Conservation (phyloP, 495 filamentous ascomycete genomes). For the Mytilinidion resinicola region DNA sequence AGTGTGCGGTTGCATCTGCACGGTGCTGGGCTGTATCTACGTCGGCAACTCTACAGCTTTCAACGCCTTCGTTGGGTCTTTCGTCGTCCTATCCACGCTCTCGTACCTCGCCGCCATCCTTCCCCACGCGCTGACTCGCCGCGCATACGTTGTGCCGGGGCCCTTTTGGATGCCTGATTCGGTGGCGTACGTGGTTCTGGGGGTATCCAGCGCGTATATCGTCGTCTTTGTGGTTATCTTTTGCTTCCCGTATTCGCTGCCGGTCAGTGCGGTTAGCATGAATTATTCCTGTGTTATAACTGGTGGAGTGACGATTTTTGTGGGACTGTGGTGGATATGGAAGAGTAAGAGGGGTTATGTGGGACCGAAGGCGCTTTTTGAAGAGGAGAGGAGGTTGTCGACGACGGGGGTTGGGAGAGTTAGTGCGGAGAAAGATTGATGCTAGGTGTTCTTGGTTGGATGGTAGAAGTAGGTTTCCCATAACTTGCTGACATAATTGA, state of each 20-base stretch:
- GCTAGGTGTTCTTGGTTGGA: no score
- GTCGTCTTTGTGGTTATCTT: conserved; percentile 64
- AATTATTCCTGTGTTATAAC: conserved; percentile 30
- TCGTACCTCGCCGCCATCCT: conserved; percentile 73
- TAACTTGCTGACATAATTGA: no score
- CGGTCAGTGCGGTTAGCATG: conserved; percentile 30
- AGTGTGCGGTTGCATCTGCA: conserved; percentile 54
- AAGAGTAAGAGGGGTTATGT: conserved; percentile 27
- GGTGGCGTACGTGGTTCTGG: conserved; percentile 56
- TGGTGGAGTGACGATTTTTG: conserved; percentile 28
- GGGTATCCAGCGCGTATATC: conserved; percentile 57
- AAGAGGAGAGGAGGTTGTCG: not conserved
- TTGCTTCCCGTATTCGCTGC: conserved; percentile 52
- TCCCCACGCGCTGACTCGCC: conserved; percentile 60
- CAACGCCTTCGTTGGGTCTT: conserved; percentile 65
- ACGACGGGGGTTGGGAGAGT: not conserved
- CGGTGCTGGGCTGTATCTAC: conserved; percentile 67
- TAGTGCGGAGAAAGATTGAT: not conserved
- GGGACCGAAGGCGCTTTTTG: conserved; percentile 21
- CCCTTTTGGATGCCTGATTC: conserved; percentile 61
- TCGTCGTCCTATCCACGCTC: conserved; percentile 64
- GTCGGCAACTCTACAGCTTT: conserved; percentile 70
- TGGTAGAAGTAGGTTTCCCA: no score
- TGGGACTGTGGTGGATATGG: conserved; percentile 24
- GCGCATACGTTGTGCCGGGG: conserved; percentile 58